Percentiles rank a stretch among this genome's conserved stretches.
phyloP scores from a whole-genome alignment of 306 rosid species.

The Hippophae rhamnoides region DNA sequence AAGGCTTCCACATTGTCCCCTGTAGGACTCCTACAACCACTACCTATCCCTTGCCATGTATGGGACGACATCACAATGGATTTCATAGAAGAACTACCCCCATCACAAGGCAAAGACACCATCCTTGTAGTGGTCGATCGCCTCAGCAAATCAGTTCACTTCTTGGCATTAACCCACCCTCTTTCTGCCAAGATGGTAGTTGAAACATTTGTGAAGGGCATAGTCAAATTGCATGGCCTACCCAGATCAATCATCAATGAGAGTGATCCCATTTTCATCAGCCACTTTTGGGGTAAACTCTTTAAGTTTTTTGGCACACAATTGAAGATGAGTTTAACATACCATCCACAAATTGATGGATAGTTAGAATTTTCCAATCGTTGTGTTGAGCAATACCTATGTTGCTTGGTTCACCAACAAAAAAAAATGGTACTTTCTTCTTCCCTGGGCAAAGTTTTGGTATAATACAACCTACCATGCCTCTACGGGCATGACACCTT shows the following conservation, averaged over 20 bases:
- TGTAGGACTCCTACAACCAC: too few species aligned
- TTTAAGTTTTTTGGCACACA: background rate
- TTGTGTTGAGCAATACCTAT: background rate
- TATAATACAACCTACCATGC: slow-evolving; percentile 1
- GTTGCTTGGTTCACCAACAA: background rate
- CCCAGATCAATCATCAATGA: background rate
- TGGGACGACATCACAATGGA: too few species aligned
- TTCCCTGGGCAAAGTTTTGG: slow-evolving; percentile 4
- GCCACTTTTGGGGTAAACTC: background rate
- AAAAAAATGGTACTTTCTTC: background rate
- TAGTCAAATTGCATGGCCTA: background rate
- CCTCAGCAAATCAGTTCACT: background rate
- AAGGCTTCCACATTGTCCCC: too few species aligned
- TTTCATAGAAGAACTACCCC: background rate
- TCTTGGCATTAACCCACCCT: background rate
- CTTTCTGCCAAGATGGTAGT: too few species aligned
- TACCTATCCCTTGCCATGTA: too few species aligned
- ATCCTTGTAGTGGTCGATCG: background rate
- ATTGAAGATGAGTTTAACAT: background rate
- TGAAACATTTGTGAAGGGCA: background rate
- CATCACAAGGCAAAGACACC: background rate
- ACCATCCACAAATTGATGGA: too few species aligned
- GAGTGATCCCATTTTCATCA: background rate
- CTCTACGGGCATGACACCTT: background rate
- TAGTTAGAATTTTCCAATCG: background rate